These are phyloP conservation scores for Neurospora tetraspora DNA, from an alignment of 495 filamentous ascomycete genomes.

Conservation along the genomic window DNA sequence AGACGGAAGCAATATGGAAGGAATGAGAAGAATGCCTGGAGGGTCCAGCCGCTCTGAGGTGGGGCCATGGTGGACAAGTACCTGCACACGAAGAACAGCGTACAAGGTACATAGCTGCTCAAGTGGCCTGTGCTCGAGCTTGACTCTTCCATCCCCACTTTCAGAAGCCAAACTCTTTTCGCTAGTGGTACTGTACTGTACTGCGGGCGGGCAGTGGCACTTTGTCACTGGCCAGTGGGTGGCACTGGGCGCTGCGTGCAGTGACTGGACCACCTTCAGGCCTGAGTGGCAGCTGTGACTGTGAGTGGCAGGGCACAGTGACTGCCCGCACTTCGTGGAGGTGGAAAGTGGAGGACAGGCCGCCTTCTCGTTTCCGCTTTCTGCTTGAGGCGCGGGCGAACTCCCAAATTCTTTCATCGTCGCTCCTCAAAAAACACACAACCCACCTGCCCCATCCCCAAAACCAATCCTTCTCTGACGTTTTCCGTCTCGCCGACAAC, in stretches of 20 bases:
- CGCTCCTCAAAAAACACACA: constrained; percentile 23
- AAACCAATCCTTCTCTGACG: constrained; percentile 23
- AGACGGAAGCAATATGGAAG: neutral
- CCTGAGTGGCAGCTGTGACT: neutral
- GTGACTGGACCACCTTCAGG: neutral
- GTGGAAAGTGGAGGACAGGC: neutral
- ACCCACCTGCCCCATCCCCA: constrained; percentile 14
- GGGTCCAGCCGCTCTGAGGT: neutral
- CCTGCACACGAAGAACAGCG: neutral
- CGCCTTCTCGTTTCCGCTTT: constrained; percentile 22
- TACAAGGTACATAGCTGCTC: neutral
- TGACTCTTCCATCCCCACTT: neutral
- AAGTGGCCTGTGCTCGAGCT: neutral
- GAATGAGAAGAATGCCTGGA: neutral
- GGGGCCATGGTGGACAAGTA: neutral
- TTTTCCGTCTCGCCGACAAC: neutral
- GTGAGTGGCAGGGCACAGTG: neutral
- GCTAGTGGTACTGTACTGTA: too few relatives aligned
- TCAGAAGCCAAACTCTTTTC: neutral
- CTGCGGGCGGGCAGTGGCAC: neutral
- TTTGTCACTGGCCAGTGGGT: neutral
- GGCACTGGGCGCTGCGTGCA: neutral
- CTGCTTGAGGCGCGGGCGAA: constrained; percentile 5
- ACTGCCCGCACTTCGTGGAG: neutral
- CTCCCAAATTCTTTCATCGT: constrained; percentile 26